phyloP scores from a whole-genome alignment of 2,329 filamentous ascomycete species.

The Nothopassalora personata region DNA sequence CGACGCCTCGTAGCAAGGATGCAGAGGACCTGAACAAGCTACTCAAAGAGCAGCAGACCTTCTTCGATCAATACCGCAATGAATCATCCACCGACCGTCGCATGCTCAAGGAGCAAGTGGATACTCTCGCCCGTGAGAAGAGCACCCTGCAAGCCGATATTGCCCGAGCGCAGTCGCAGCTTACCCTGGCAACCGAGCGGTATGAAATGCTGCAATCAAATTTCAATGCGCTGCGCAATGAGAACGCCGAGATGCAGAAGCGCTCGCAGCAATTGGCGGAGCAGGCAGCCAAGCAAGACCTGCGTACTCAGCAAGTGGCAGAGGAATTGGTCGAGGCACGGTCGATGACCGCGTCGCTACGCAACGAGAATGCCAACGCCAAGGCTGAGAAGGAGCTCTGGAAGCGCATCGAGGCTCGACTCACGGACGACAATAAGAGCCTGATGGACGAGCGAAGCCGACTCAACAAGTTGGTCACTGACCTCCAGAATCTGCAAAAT shows the following conservation, averaged over 20 bases:
- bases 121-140: conserved; percentile 76
- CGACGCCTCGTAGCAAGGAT: conserved; percentile 50
- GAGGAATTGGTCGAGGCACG: conserved; percentile 87
- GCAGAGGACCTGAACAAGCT: conserved; percentile 70
- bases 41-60: conserved; percentile 78
- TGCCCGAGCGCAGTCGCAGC: conserved; percentile 71
- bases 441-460: conserved; percentile 78
- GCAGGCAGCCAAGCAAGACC: conserved; percentile 80
- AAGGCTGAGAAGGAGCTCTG: conserved; percentile 93
- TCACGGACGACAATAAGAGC: conserved; percentile 81
- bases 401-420: conserved; percentile 85
- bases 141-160: conserved; percentile 75
- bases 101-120: conserved; percentile 77
- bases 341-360: conserved; percentile 75
- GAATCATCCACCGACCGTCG: conserved; percentile 77
- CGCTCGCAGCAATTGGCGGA: conserved; percentile 72
- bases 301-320: conserved; percentile 82
- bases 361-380: conserved; percentile 84
- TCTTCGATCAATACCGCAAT: conserved; percentile 84
- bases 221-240: conserved; percentile 72
- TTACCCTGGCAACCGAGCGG: conserved; percentile 74
- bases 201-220: conserved; percentile 88
- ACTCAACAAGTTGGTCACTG: conserved; percentile 74
- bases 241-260: conserved; percentile 83
- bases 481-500: conserved; percentile 83